Evolutionary conservation across 441 rosid genomes (phyloP), one percentile per base, ranked within the genome.

Genomic region (Eugenia klotzschiana): DNA sequence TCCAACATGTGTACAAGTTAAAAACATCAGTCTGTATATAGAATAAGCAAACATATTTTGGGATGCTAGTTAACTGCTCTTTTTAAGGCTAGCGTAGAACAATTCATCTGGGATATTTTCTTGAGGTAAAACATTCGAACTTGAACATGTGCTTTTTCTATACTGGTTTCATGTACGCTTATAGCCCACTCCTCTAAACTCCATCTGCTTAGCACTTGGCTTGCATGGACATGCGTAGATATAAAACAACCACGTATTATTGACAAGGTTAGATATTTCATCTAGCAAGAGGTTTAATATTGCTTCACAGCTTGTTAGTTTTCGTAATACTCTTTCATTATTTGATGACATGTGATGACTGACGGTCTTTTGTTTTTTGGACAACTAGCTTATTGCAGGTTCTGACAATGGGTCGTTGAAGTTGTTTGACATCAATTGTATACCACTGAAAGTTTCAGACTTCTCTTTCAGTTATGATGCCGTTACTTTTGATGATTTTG

Each of bases 381-480:
- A 83, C 80, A 83, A 64, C 18, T 86, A 90, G 92, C 90, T 89
- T 79, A 64, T 90, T 74, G 87, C 88, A 25, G 92, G 92, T 79
- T 87, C 87, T 25, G 92, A 90, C 64, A 85, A 83, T 3, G 92
- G 92, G 50, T 83, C 85, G 20, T 83, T 90, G 84, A 89, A 80
- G 85, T 87, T 90, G 87, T 89, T 87, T 27, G 91, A 91, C 64
- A 82, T 89, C 60, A 85, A 82, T 43, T 86, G 72, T 69, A 82
- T 84, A 81, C 73, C 83, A 15, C 85, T 73, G 10, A 86, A 80
- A 85, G 86, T 51, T 86, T 79, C 87, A 23, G 88, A 77, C 57
- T 43, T 43, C 23, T 58, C 81, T 53, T 50, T 55, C 54, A 84
- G 83, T 83, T 81, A 86, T 18, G 55, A 79, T 52, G 58, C 82